Conservation (phyloP, 2,329 filamentous ascomycete genomes). For the Reticulascus tulasneorum region DNA sequence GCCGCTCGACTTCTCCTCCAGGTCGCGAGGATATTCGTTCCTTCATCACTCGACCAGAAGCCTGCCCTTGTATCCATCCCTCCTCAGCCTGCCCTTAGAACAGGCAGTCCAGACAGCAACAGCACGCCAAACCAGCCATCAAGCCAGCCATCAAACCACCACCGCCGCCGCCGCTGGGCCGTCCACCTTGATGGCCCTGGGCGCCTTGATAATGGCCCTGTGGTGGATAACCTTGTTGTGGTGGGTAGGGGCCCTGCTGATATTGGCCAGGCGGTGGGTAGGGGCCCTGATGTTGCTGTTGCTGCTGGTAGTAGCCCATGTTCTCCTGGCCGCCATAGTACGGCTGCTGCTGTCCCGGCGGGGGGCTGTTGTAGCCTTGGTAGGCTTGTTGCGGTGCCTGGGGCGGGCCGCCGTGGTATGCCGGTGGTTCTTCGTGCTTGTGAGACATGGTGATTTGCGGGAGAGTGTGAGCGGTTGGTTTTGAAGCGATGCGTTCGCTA, state of each 20-base stretch:
- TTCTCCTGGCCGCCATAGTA: conserved; percentile 36
- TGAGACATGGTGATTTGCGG: conserved; percentile 31
- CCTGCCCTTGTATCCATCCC: conserved; percentile 8
- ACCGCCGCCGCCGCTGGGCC: conserved; percentile 24
- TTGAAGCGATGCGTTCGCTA: too few relatives aligned
- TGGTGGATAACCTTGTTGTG: conserved; percentile 21
- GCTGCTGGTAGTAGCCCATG: conserved; percentile 42
- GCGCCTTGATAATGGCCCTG: conserved; percentile 21
- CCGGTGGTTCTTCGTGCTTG: conserved; percentile 47
- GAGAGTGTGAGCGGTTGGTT: too few relatives aligned
- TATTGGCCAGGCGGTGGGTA: conserved; percentile 25
- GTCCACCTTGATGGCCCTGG: conserved; percentile 24
- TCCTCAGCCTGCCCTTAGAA: conserved; percentile 34
- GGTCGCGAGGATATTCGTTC: too few relatives aligned
- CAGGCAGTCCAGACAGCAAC: conserved; percentile 55
- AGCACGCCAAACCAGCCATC: conserved; percentile 50
- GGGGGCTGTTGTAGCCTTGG: conserved; percentile 33
- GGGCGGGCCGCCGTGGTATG: conserved; percentile 36
- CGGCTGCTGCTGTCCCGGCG: conserved; percentile 18
- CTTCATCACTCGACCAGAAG: too few relatives aligned
- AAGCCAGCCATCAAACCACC: conserved; percentile 40
- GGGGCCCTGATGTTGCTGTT: conserved; percentile 19
- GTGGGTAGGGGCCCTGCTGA: conserved; percentile 31
- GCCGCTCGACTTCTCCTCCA: not conserved
- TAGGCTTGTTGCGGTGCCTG: conserved; percentile 40